Evolutionary conservation across 1,139 yeast species (phyloP).

Genomic region (Candida sanyaensis): DNA sequence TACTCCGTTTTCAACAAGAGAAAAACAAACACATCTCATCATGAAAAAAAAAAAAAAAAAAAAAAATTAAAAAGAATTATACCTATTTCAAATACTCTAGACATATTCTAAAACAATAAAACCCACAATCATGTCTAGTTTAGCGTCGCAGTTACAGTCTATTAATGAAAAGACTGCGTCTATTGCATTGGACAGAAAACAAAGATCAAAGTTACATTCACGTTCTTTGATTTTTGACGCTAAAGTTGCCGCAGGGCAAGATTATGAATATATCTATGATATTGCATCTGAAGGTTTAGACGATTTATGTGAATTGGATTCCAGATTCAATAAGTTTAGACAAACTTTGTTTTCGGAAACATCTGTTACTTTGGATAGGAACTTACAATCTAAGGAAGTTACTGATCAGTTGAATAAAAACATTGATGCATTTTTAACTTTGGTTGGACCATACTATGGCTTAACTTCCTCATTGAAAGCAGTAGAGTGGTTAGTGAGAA

Average conservation of each 20-base stretch:
- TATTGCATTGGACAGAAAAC: constrained; percentile 82
- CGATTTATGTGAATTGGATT: constrained; percentile 70
- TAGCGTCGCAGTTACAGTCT: constrained; percentile 80
- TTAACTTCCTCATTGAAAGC: constrained; percentile 79
- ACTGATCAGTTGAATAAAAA: constrained; percentile 72
- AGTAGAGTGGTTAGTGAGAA: constrained; percentile 91
- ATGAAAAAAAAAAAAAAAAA: constrained; percentile 4
- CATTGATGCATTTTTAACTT: constrained; percentile 68
- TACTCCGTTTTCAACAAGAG: not conserved
- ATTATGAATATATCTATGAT: constrained; percentile 77
- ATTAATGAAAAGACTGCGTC: constrained; percentile 69
- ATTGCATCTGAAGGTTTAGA: constrained; percentile 76
- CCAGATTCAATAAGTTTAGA: constrained; percentile 70
- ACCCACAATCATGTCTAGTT: constrained; percentile 44
- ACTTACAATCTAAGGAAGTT: constrained; percentile 75
- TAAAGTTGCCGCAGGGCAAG: constrained; percentile 89
- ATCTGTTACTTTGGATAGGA: constrained; percentile 76
- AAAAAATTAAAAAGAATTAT: not conserved
- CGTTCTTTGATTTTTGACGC: constrained; percentile 87
- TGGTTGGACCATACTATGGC: constrained; percentile 75
- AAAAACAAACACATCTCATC: constrained; percentile 11
- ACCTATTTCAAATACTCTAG: not conserved
- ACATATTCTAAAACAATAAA: not conserved
- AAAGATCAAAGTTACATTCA: constrained; percentile 83
- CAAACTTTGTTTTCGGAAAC: constrained; percentile 79